Evolutionary conservation across 2,329 filamentous ascomycete genomes (phyloP), one percentile per base, ranked within the genome.

Genomic region (Stagonosporopsis cucurbitacearum): DNA sequence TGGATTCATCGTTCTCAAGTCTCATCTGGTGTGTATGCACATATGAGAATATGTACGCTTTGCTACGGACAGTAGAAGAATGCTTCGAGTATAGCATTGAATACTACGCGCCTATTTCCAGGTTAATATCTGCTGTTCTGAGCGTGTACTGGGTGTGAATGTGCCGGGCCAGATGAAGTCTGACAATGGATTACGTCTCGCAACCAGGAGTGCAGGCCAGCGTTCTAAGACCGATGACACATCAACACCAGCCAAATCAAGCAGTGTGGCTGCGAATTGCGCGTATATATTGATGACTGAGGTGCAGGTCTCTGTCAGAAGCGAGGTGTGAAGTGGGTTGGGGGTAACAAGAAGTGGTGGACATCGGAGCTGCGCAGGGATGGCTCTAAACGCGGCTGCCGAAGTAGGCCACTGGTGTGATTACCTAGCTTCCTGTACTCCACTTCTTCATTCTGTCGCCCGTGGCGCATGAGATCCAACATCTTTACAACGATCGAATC

Each of bases 401-500:
- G 53, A 66, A 65, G 48, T 55, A 47, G 63, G 49, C 49, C 41
- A 52, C 49, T 41, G 22, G 23, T 43, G 40, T 30, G 60, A 63
- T 56, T 60, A 26, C 49, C 40, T 61, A 26, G 54, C 40, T 61
- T 65, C 62, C 57, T 61, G 66, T 60, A 57, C 64, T 62, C 61
- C 57, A 71, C 68, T 67, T 74, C 64, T 63, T 57, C 53, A 46
- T 39, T 42, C 47, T 32, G 50, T 45, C 43, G 36, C 47, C 32
- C 43, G 39, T 32, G 65, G 56, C 63, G 57, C 61, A 61, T 62
- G 63, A 64, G 63, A 54, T 57, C 58, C 61, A 64, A 65, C 68
- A 64, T 61, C 67, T 57, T 60, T 66, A 60, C 64, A 65, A 71
- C 56, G 75, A 68, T 62, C 57, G 62, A 72, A 61, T 57, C 46